Percentiles rank a stretch among this genome's conserved stretches.
Conservation (phyloP, 2,329 filamentous ascomycete species). For the Aspergillus fumigatiaffinis region DNA sequence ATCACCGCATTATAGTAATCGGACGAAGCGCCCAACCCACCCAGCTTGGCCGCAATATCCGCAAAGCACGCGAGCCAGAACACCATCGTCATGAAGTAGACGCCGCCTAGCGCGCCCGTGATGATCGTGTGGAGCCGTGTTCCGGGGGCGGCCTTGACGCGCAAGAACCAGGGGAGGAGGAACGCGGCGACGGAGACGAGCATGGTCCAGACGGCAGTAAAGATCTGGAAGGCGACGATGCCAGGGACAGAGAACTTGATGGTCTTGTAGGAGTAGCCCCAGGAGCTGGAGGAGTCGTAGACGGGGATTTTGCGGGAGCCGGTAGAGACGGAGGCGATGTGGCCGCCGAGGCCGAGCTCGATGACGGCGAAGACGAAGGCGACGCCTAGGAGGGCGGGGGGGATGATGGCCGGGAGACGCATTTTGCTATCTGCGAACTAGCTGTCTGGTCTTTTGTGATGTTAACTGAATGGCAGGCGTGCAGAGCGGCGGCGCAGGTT, state of each 20-base stretch:
- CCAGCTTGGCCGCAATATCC: constrained; percentile 18
- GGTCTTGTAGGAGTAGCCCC: constrained; percentile 9
- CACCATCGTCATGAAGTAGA: constrained; percentile 28
- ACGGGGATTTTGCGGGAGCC: background rate
- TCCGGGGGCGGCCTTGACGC: constrained; percentile 12
- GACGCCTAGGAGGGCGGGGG: constrained; percentile 21
- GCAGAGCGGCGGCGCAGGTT: background rate
- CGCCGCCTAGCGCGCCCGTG: constrained; percentile 13
- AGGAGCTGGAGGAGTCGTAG: background rate
- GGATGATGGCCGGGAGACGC: constrained; percentile 17
- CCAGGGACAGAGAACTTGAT: constrained; percentile 14
- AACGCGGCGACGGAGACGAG: constrained; percentile 17
- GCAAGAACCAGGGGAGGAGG: constrained; percentile 18
- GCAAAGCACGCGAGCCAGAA: constrained; percentile 32
- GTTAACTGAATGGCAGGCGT: background rate
- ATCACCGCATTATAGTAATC: constrained; percentile 22
- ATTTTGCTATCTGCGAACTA: background rate
- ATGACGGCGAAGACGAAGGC: constrained; percentile 23
- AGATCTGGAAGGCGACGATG: constrained; percentile 22
- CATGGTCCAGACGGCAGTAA: constrained; percentile 25
- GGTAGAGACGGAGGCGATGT: constrained; percentile 9
- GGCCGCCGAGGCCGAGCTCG: constrained; percentile 26
- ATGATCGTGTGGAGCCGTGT: constrained; percentile 18
- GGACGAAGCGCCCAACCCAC: constrained; percentile 3
- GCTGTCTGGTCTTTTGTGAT: no score